Conservation (phyloP, 495 filamentous ascomycete genomes). For the Neurospora sp. region DNA sequence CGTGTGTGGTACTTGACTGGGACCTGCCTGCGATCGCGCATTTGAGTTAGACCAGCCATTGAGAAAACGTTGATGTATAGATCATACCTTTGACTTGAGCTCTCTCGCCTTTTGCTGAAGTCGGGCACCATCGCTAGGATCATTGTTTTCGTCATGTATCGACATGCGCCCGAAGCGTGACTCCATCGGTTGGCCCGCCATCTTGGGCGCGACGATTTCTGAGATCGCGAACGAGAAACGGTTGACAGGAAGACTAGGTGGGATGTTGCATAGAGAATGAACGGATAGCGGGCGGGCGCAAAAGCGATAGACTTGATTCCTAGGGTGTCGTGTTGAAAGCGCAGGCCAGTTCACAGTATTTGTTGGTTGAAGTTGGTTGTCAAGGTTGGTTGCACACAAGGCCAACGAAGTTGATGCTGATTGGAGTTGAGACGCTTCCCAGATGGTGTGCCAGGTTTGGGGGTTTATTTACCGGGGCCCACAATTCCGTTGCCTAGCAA, state of each 20-base stretch:
- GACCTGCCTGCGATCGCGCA: conserved; percentile 34
- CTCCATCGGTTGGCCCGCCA: conserved; percentile 51
- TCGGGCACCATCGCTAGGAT: conserved; percentile 37
- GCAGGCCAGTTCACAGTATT: background rate
- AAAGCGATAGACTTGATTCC: background rate
- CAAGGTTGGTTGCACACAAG: background rate
- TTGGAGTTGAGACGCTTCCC: conserved; percentile 2
- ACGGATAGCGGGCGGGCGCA: background rate
- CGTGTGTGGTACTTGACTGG: conserved; percentile 40
- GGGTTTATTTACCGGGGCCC: conserved; percentile 7
- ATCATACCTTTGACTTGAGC: conserved; percentile 47
- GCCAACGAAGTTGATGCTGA: background rate
- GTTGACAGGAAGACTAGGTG: background rate
- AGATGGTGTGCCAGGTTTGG: conserved; percentile 4
- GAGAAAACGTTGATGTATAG: background rate
- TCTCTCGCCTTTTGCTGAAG: conserved; percentile 40
- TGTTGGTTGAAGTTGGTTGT: background rate
- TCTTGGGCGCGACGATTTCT: conserved; percentile 12
- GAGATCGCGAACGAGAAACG: background rate
- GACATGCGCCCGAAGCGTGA: conserved; percentile 73
- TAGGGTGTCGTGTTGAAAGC: background rate
- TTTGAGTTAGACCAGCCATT: conserved; percentile 18
- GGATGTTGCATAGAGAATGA: background rate
- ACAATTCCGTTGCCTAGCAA: conserved; percentile 17
- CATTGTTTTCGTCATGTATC: conserved; percentile 67